Percentiles rank a stretch among this genome's conserved stretches.
These are phyloP conservation scores for Cladorrhinum samala DNA, from an alignment of 495 filamentous ascomycete genomes.

Conservation along the genomic window DNA sequence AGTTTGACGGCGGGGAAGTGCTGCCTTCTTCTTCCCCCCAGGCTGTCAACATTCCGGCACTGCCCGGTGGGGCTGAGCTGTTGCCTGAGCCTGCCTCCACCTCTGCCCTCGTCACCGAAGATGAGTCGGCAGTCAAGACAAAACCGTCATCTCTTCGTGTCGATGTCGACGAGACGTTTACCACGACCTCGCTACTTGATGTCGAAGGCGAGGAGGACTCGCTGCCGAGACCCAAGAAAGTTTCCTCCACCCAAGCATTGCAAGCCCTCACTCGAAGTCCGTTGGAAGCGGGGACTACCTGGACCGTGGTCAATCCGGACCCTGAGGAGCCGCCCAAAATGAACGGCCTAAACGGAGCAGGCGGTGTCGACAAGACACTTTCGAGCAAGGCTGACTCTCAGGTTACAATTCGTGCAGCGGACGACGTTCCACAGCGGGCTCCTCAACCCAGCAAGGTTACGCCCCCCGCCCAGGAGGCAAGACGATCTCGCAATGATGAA, in stretches of 20 bases:
- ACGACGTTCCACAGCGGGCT: not conserved
- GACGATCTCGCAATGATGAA: conserved; percentile 10
- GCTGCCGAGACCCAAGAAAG: conserved; percentile 37
- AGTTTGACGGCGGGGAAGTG: conserved; percentile 47
- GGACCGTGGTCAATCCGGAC: conserved; percentile 36
- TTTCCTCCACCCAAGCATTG: conserved; percentile 41
- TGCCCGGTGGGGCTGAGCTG: conserved; percentile 14
- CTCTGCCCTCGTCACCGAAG: conserved; percentile 16
- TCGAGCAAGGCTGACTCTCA: conserved; percentile 16
- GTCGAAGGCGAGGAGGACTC: conserved; percentile 35
- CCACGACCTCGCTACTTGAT: conserved; percentile 24
- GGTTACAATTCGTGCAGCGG: conserved; percentile 11
- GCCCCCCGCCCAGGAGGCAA: conserved; percentile 17
- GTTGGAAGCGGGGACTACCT: conserved; percentile 37
- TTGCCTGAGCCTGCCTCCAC: conserved; percentile 13
- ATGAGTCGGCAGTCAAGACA: conserved; percentile 16
- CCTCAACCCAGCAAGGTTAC: conserved; percentile 3
- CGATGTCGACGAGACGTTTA: conserved; percentile 5
- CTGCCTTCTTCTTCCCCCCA: conserved; percentile 44
- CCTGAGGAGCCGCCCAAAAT: conserved; percentile 28
- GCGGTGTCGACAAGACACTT: not conserved
- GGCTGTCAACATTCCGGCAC: conserved; percentile 7
- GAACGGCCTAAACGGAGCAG: conserved; percentile 12
- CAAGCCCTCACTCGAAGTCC: conserved; percentile 38
- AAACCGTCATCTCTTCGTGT: not conserved